phyloP scores from a whole-genome alignment of 495 filamentous ascomycete species.

The Sporormia fimetaria region DNA sequence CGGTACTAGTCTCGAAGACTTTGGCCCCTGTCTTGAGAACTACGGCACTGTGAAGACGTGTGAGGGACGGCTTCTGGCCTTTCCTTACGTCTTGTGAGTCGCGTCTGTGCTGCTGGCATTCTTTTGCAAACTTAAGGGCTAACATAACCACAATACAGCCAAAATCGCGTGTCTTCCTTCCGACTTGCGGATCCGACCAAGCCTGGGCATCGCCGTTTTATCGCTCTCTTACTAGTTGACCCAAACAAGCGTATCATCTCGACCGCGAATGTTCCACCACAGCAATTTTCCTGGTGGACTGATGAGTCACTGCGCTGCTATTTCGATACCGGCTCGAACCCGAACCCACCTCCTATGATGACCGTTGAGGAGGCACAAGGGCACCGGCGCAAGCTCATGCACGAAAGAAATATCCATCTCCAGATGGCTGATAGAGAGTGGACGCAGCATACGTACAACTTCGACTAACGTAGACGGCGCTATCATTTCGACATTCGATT shows the following conservation, averaged over 20 bases:
- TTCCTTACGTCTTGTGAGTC: slow-evolving; percentile 27
- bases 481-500: too few species aligned
- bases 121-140: too few species aligned
- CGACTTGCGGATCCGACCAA: slow-evolving; percentile 19
- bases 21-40: not conserved
- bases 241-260: slow-evolving; percentile 17
- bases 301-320: slow-evolving; percentile 3
- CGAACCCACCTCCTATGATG: too few species aligned
- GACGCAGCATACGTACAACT: too few species aligned
- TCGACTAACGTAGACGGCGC: too few species aligned
- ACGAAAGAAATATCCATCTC: too few species aligned
- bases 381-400: too few species aligned
- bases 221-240: slow-evolving; percentile 27
- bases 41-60: slow-evolving; percentile 6
- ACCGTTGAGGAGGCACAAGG: too few species aligned
- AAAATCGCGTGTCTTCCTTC: slow-evolving; percentile 23
- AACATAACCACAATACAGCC: too few species aligned
- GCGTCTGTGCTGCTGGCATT: too few species aligned
- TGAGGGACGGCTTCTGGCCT: slow-evolving; percentile 18
- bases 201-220: slow-evolving; percentile 23
- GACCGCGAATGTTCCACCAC: slow-evolving; percentile 12
- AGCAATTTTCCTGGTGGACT: slow-evolving; percentile 25
- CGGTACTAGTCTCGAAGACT: not conserved
- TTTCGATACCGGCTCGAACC: too few species aligned
- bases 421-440: too few species aligned